phyloP scores from a whole-genome alignment of 2,329 filamentous ascomycete genomes.

The Blastomyces parvus region DNA sequence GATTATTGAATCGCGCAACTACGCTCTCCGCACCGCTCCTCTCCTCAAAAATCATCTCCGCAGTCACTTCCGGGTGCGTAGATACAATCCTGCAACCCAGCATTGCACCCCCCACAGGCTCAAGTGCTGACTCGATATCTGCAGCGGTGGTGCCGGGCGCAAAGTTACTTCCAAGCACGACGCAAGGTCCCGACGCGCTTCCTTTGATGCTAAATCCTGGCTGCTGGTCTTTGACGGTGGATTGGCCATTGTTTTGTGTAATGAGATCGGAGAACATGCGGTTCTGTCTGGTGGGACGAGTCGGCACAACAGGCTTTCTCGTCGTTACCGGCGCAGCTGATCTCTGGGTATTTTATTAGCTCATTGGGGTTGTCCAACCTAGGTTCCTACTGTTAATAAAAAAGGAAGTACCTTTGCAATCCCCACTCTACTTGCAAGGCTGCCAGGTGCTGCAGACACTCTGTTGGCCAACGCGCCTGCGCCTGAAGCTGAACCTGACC shows the following conservation, averaged over 20 bases:
- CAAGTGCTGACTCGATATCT: slow-evolving; percentile 54
- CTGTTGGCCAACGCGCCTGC: slow-evolving; percentile 27
- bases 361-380: neutral
- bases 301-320: slow-evolving; percentile 25
- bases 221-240: slow-evolving; percentile 25
- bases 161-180: slow-evolving; percentile 54
- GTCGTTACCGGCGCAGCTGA: slow-evolving; percentile 33
- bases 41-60: slow-evolving; percentile 50
- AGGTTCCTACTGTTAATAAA: neutral
- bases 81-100: slow-evolving; percentile 45
- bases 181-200: slow-evolving; percentile 43
- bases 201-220: slow-evolving; percentile 48
- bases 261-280: slow-evolving; percentile 20
- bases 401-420: slow-evolving; percentile 43
- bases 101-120: slow-evolving; percentile 44
- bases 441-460: slow-evolving; percentile 37
- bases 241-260: slow-evolving; percentile 24
- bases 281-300: slow-evolving; percentile 28
- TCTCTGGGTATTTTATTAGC: slow-evolving; percentile 22
- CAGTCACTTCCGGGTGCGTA: slow-evolving; percentile 49
- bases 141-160: slow-evolving; percentile 56
- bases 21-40: slow-evolving; percentile 49
- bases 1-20: slow-evolving; percentile 53
- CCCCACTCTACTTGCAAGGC: slow-evolving; percentile 50
- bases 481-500: slow-evolving; percentile 33